phyloP scores from a whole-genome alignment of 192 early-diverging fungal species.

The Spinellus fusiger region DNA sequence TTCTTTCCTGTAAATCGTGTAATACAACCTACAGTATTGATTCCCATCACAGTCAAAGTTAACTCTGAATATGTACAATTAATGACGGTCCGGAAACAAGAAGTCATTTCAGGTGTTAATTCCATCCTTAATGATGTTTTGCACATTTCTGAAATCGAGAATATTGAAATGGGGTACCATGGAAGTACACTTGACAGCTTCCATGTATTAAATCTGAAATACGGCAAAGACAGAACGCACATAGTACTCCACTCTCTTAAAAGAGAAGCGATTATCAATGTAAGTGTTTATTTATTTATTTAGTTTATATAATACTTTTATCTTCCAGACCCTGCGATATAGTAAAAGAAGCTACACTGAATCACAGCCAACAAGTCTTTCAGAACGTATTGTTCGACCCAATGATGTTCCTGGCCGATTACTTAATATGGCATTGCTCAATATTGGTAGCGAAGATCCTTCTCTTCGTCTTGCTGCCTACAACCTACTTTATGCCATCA shows the following conservation, averaged over 20 bases:
- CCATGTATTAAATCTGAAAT: slow-evolving; percentile 74
- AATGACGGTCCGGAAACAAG: slow-evolving; percentile 44
- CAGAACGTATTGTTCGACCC: slow-evolving; percentile 68
- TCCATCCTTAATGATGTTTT: slow-evolving; percentile 79
- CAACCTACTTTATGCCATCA: slow-evolving; percentile 77
- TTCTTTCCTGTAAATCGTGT: slow-evolving; percentile 65
- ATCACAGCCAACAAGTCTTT: slow-evolving; percentile 45
- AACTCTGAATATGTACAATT: slow-evolving; percentile 80
- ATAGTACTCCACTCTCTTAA: slow-evolving; percentile 69
- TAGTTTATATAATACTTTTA: background rate
- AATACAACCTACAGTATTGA: slow-evolving; percentile 52
- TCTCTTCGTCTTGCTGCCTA: slow-evolving; percentile 75
- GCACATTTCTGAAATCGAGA: slow-evolving; percentile 53
- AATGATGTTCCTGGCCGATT: slow-evolving; percentile 85
- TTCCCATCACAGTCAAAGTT: slow-evolving; percentile 80
- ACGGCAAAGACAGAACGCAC: slow-evolving; percentile 54
- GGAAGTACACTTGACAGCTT: slow-evolving; percentile 41
- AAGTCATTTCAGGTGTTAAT: slow-evolving; percentile 56
- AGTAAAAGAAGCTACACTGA: slow-evolving; percentile 59
- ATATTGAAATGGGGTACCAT: slow-evolving; percentile 45
- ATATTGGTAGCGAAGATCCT: slow-evolving; percentile 73
- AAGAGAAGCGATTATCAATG: slow-evolving; percentile 54
- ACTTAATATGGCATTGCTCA: slow-evolving; percentile 87
- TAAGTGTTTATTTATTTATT: slow-evolving; percentile 11
- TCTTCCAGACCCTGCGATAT: slow-evolving; percentile 54